Evolutionary conservation across 805 yeast species (phyloP), one percentile per base, ranked within the genome.

Genomic region (Suhomyces emberorum): DNA sequence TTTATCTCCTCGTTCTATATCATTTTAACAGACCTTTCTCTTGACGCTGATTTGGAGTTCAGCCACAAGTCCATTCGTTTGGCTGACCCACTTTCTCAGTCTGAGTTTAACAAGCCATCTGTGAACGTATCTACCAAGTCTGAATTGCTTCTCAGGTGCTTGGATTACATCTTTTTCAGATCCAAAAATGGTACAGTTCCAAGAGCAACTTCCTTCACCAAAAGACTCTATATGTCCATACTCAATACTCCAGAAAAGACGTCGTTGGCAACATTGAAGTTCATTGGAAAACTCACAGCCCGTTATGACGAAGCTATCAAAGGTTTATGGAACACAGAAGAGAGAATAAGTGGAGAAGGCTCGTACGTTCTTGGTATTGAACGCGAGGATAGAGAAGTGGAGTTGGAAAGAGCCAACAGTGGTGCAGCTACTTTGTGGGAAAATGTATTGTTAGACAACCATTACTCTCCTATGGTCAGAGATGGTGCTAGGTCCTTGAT

Each of bases 341-440:
- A 93, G 54, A 73, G 93, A 46, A 76, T 93, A 27, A 79, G 79
- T 26, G 88, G 91, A 40, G 98, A 96, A 32, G 73, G 74, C 6
- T 37, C 50, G 16, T 68, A 68, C 39, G 69, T 71, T 10, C 83
- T 83, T 53, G 76, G 78, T 18, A 69, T 81, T 47, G 88, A 79
- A 32, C 44, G 52, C 24, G 76, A 75, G 35, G 54, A 49, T 26
- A 44, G 55, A 34, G 69, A 63, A 35, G 65, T 68, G 6, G 80
- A 76, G 30, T 77, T 86, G 8, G 86, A 83, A 46, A 77, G 91
- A 55, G 69, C 85, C 47, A 89, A 93, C 52, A 76, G 95, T 2
- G 91, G 83, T 28, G 93, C 91, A 12, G 95, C 97, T 1, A 83
- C 88, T 0, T 62, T 91, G 23, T 93, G 96, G 95, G 98, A 93